Evolutionary conservation across 2,329 filamentous ascomycete species (phyloP).

Genomic region (Talaromyces amestolkiae): DNA sequence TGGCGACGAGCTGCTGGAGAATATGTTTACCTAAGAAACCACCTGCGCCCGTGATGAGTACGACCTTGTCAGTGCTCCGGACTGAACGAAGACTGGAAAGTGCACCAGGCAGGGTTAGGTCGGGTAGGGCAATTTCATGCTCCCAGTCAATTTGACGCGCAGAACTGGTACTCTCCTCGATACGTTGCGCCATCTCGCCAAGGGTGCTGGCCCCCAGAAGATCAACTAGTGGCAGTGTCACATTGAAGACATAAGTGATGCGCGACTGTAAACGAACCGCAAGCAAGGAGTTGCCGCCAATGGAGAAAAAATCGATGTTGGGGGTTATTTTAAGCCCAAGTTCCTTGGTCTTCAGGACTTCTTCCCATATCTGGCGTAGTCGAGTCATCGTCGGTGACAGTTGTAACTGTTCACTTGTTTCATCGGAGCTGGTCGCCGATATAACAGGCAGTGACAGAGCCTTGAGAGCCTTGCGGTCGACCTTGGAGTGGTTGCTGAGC

Average conservation of each 20-base stretch:
- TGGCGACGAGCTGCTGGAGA: conserved; percentile 35
- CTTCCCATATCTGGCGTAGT: not conserved
- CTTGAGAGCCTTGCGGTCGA: conserved; percentile 25
- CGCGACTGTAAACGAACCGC: not conserved
- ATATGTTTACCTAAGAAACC: conserved; percentile 43
- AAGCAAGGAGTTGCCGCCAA: conserved; percentile 39
- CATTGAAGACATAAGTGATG: conserved; percentile 19
- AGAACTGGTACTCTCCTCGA: not conserved
- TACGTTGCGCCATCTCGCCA: not conserved
- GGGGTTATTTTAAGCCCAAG: not conserved
- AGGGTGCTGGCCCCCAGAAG: not conserved
- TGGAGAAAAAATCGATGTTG: conserved; percentile 32
- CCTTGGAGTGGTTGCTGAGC: conserved; percentile 30
- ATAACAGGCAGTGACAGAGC: conserved; percentile 27
- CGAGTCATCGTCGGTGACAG: not conserved
- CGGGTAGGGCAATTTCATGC: not conserved
- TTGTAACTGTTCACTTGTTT: not conserved
- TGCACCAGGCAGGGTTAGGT: not conserved
- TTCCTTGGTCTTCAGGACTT: not conserved
- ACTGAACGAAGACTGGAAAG: not conserved
- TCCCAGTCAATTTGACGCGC: not conserved
- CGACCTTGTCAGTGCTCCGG: not conserved
- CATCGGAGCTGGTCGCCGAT: not conserved
- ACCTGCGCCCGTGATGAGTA: conserved; percentile 26
- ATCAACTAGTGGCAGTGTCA: conserved; percentile 19